These are phyloP conservation scores for Sporothrix phasma DNA, from an alignment of 2,329 filamentous ascomycete species.

Conservation along the genomic window DNA sequence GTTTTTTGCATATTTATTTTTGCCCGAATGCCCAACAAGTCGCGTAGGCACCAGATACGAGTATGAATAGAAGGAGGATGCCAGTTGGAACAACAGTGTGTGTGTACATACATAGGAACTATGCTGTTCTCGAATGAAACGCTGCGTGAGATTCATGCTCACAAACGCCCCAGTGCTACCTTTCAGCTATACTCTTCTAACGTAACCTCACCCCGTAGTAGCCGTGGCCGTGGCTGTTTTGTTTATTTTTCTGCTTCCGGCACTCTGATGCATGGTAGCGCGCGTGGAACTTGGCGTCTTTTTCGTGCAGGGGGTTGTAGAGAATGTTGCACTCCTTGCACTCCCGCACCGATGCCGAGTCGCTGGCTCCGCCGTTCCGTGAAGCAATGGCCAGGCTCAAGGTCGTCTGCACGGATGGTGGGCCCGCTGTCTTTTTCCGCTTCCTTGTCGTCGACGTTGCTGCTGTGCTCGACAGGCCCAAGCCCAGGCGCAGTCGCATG, in stretches of 20 bases:
- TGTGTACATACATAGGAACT: too few relatives aligned
- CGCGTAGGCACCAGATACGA: too few relatives aligned
- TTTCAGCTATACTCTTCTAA: background rate
- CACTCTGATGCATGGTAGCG: conserved; percentile 26
- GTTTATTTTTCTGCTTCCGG: background rate
- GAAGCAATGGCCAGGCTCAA: conserved; percentile 31
- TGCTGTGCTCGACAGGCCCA: background rate
- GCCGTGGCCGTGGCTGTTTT: background rate
- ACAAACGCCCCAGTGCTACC: background rate
- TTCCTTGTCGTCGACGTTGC: background rate
- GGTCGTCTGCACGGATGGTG: conserved; percentile 31
- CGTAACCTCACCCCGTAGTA: background rate
- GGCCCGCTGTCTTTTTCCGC: background rate
- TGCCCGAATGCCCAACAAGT: too few relatives aligned
- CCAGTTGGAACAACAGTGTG: too few relatives aligned
- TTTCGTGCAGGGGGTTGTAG: conserved; percentile 36
- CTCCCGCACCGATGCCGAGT: conserved; percentile 27
- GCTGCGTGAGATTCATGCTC: background rate
- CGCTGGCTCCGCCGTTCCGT: conserved; percentile 16
- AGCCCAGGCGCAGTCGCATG: conserved; percentile 11
- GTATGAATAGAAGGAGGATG: too few relatives aligned
- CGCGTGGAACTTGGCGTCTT: conserved; percentile 34
- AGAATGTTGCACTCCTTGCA: conserved; percentile 35
- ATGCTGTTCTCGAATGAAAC: too few relatives aligned
- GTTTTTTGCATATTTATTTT: too few relatives aligned